Conservation (phyloP, 208 protist species). For the Leishmania turanica region DNA sequence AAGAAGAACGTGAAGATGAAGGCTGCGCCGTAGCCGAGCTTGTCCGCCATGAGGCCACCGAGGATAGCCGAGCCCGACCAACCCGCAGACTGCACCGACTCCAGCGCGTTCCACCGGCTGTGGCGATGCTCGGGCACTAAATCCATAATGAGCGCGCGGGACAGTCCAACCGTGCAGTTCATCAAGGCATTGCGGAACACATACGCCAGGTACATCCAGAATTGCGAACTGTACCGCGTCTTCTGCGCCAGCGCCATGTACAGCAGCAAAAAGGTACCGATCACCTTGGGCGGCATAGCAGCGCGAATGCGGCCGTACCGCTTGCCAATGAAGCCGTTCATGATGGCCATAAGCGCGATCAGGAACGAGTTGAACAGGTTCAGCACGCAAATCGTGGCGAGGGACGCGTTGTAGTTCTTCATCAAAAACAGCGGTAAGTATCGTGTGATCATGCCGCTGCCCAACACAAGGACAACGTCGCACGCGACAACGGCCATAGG, state of each 20-base stretch:
- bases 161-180: slow-evolving; percentile 63
- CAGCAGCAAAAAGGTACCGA: slow-evolving; percentile 52
- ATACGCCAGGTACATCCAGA: slow-evolving; percentile 60
- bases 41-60: slow-evolving; percentile 64
- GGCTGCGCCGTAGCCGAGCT: slow-evolving; percentile 53
- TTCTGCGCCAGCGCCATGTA: slow-evolving; percentile 59
- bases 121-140: slow-evolving; percentile 46
- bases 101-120: slow-evolving; percentile 69
- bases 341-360: slow-evolving; percentile 54
- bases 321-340: slow-evolving; percentile 41
- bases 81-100: slow-evolving; percentile 64
- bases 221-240: slow-evolving; percentile 30
- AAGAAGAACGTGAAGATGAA: slow-evolving; percentile 82
- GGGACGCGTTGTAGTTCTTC: slow-evolving; percentile 46
- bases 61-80: slow-evolving; percentile 75
- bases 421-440: slow-evolving; percentile 85
- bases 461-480: slow-evolving; percentile 51
- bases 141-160: slow-evolving; percentile 75
- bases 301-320: slow-evolving; percentile 56
- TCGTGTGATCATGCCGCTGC: slow-evolving; percentile 78
- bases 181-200: slow-evolving; percentile 63
- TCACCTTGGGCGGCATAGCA: slow-evolving; percentile 48
- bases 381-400: slow-evolving; percentile 42
- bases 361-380: slow-evolving; percentile 49
- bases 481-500: slow-evolving; percentile 43